Conservation (phyloP, 2,329 filamentous ascomycete species). For the Cladorrhinum sp. region DNA sequence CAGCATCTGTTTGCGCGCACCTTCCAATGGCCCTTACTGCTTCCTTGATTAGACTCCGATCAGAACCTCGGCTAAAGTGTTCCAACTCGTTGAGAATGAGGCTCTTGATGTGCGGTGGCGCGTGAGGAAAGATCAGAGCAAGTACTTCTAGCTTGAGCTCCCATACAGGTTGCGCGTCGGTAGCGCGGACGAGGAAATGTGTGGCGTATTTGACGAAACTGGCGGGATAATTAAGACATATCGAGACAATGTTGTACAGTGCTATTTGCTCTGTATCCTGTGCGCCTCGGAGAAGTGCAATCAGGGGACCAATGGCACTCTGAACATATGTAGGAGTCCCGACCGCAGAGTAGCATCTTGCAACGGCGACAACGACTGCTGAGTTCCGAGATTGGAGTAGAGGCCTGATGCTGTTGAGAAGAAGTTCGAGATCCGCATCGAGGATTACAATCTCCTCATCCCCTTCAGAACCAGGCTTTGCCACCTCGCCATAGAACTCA, state of each 20-base stretch:
- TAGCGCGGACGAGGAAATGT: slow-evolving; percentile 82
- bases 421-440: slow-evolving; percentile 77
- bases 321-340: slow-evolving; percentile 75
- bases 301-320: slow-evolving; percentile 74
- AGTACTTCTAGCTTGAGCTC: slow-evolving; percentile 88
- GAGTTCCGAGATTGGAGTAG: slow-evolving; percentile 90
- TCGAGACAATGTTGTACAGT: slow-evolving; percentile 92
- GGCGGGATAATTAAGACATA: slow-evolving; percentile 71
- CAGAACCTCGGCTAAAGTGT: slow-evolving; percentile 76
- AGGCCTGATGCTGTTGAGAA: slow-evolving; percentile 77
- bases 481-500: slow-evolving; percentile 77
- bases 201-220: slow-evolving; percentile 86
- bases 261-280: slow-evolving; percentile 87
- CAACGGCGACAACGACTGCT: slow-evolving; percentile 84
- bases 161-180: slow-evolving; percentile 80
- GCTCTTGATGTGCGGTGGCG: slow-evolving; percentile 71
- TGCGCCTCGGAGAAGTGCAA: slow-evolving; percentile 79
- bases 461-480: slow-evolving; percentile 40
- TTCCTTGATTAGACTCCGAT: slow-evolving; percentile 78
- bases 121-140: slow-evolving; percentile 85
- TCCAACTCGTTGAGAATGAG: slow-evolving; percentile 90
- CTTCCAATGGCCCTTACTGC: slow-evolving; percentile 90
- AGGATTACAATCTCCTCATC: slow-evolving; percentile 58
- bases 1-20: slow-evolving; percentile 75
- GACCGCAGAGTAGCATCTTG: slow-evolving; percentile 79